These are phyloP conservation scores for Cryphonectria carpinicola DNA, from an alignment of 2,329 filamentous ascomycete species.

Conservation along the genomic window DNA sequence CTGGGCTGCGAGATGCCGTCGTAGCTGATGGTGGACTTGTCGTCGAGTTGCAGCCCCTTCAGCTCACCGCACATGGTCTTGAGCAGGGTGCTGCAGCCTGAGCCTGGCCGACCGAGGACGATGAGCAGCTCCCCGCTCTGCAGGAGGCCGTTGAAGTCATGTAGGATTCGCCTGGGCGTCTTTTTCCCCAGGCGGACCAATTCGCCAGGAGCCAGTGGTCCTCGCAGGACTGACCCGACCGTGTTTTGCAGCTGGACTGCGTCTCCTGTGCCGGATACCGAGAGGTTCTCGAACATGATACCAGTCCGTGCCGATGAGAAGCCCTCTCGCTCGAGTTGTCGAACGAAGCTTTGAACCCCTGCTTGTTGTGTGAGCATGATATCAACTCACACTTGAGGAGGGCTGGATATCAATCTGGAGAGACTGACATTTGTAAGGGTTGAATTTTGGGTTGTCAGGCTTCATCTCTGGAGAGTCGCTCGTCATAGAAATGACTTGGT, in stretches of 20 bases:
- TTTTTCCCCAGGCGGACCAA: conserved; percentile 52
- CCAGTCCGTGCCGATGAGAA: conserved; percentile 50
- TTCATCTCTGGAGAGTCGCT: background rate
- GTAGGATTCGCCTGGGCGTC: conserved; percentile 62
- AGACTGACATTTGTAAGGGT: background rate
- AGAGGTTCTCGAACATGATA: conserved; percentile 66
- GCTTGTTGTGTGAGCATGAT: background rate
- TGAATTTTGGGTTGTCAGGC: background rate
- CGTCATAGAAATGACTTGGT: background rate
- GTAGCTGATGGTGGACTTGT: conserved; percentile 61
- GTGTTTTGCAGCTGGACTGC: conserved; percentile 72
- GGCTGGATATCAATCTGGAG: background rate
- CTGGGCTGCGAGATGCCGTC: conserved; percentile 59
- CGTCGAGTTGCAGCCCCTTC: conserved; percentile 58
- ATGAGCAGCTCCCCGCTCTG: conserved; percentile 69
- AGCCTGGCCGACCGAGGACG: conserved; percentile 68
- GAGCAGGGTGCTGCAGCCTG: conserved; percentile 66
- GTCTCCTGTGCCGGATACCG: conserved; percentile 68
- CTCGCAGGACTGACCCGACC: conserved; percentile 61
- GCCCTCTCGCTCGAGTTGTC: conserved; percentile 8
- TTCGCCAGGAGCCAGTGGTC: conserved; percentile 62
- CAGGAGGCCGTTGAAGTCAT: conserved; percentile 66
- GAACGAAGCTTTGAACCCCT: background rate
- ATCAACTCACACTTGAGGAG: no score
- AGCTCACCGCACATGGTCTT: conserved; percentile 65